Evolutionary conservation across 2,329 filamentous ascomycete genomes (phyloP), one percentile per base, ranked within the genome.

Genomic region (Epichloe festucae): DNA sequence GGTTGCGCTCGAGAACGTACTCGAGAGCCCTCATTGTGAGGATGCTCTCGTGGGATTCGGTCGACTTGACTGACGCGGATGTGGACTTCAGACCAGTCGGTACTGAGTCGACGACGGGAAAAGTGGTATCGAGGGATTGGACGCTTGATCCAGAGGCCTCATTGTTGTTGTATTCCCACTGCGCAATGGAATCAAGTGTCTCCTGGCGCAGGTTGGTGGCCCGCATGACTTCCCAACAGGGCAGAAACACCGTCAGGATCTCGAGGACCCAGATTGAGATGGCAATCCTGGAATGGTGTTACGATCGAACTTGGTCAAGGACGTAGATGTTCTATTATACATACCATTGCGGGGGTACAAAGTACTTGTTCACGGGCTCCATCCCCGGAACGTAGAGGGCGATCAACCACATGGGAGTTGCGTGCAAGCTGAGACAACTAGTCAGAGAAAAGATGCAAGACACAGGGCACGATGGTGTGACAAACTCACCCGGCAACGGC

Each of bases 321-420:
- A 73, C 74, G 81, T 60, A 80, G 67, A 76, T 41, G 21, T 31
- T 14, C 7, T 17, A 31, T 21, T 8, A 11, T 34, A 58, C 73
- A 62, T 62, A 79, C 79, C 81, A 84, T 65, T 81, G 75, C 74
- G 15, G 80, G 77, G 2, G 76, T 61, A 56, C 73, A 80, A 58
- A 74, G 48, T 81, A 67, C 0, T 64, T 59, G 3, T 64, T 67
- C 62, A 81, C 73, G 0, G 55, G 3, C 19, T 39, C 48, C 48
- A 50, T 50, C 34, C 10, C 67, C 12, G 75, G 72, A 3, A 70
- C 67, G 53, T 75, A 72, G 2, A 76, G 67, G 44, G 77, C 79
- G 23, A 81, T 66, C 34, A 85, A 70, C 75, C 80, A 85, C 67
- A 85, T 73, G 0, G 82, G 82, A 2, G 79, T 77, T 15, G 79